Percentiles rank a stretch among this genome's conserved stretches.
These are phyloP conservation scores for Picea glauca DNA, from an alignment of 75 land plant species.

Conservation along the genomic window DNA sequence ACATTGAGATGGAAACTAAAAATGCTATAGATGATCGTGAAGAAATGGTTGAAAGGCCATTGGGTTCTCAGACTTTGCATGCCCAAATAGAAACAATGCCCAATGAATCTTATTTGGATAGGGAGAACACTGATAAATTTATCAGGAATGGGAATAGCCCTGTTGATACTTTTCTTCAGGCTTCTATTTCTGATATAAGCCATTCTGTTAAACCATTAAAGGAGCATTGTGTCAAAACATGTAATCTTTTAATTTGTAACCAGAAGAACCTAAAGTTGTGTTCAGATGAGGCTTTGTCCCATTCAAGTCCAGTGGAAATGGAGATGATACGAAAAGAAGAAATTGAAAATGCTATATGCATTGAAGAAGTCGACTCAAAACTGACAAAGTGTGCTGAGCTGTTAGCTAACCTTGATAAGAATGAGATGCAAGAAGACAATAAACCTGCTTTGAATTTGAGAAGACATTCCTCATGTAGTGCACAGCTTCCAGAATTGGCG, in stretches of 20 bases:
- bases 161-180: background rate
- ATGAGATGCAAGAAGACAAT: background rate
- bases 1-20: slow-evolving; percentile 3
- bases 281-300: background rate
- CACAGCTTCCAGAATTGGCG: background rate
- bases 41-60: background rate
- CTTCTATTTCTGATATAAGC: background rate
- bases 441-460: background rate
- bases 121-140: background rate
- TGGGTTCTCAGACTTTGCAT: no score
- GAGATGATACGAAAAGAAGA: background rate
- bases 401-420: background rate
- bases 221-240: background rate
- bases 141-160: background rate
- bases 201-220: background rate
- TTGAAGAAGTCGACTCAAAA: background rate
- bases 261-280: background rate
- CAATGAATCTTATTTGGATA: background rate
- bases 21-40: background rate
- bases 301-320: background rate
- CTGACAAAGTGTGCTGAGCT: background rate
- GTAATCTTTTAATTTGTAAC: background rate
- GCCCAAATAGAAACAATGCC: background rate
- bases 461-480: background rate
- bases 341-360: background rate